Conservation (phyloP, 2,329 filamentous ascomycete species). For the Colletotrichum nymphaeae region DNA sequence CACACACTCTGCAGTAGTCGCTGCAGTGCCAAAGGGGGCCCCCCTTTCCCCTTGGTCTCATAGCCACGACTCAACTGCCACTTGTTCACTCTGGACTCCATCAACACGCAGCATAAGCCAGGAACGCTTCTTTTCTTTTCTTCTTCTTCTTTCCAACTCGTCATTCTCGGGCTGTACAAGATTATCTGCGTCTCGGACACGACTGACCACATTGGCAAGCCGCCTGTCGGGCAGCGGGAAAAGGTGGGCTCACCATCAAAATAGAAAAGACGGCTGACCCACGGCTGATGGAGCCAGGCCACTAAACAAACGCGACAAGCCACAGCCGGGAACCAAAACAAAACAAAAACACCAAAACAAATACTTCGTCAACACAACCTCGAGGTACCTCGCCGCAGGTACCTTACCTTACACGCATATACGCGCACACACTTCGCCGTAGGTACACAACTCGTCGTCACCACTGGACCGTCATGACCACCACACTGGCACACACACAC, state of each 20-base stretch:
- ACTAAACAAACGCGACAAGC: conserved; percentile 36
- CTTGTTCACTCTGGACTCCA: conserved; percentile 25
- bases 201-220: conserved; percentile 2
- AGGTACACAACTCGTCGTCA: conserved; percentile 1
- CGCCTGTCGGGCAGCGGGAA: conserved; percentile 18
- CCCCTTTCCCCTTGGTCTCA: conserved; percentile 6
- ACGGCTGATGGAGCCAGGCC: conserved; percentile 28
- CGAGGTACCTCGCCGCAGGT: background rate
- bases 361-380: conserved; percentile 12
- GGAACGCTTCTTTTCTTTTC: background rate
- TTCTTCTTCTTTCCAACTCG: conserved; percentile 8
- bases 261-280: conserved; percentile 30
- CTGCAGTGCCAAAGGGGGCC: conserved; percentile 15
- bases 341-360: conserved; percentile 29
- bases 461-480: conserved; percentile 5
- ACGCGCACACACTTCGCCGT: background rate
- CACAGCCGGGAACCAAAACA: conserved; percentile 34
- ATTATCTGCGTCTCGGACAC: background rate
- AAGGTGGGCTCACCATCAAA: conserved; percentile 29
- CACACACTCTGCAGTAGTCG: conserved; percentile 29
- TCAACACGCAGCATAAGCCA: conserved; percentile 14
- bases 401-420: background rate
- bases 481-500: background rate
- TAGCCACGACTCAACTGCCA: conserved; percentile 33
- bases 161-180: conserved; percentile 11